These are phyloP conservation scores for Gossypium raimondii DNA, from an alignment of 345 rosid genomes.

Conservation along the genomic window DNA sequence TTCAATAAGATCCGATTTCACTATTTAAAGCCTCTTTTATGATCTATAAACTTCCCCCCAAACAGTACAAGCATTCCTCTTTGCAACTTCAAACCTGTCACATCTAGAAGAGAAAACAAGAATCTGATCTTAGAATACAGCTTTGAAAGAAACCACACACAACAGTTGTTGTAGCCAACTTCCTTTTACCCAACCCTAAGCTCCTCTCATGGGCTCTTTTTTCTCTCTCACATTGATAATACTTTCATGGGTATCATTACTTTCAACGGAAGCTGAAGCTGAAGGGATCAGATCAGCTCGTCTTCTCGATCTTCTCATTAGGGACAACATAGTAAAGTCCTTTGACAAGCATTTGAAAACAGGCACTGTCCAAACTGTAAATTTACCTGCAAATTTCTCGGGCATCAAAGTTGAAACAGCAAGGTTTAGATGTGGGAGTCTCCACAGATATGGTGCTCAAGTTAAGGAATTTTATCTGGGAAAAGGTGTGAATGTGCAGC, in stretches of 20 bases:
- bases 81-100: conserved; percentile 22
- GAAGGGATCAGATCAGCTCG: conserved; percentile 52
- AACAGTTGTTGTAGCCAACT: neutral
- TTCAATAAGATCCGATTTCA: neutral
- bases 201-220: conserved; percentile 36
- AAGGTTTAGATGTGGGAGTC: conserved; percentile 85
- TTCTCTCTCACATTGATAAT: conserved; percentile 23
- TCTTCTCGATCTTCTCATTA: conserved; percentile 64
- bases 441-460: conserved; percentile 74
- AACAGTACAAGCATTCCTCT: conserved; percentile 27
- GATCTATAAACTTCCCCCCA: conserved; percentile 11
- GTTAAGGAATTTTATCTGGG: conserved; percentile 67
- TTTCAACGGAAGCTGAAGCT: conserved; percentile 22
- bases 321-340: conserved; percentile 68
- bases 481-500: conserved; percentile 53
- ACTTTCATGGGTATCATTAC: conserved; percentile 22
- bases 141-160: neutral
- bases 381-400: conserved; percentile 70
- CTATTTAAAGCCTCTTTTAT: conserved; percentile 26
- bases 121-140: conserved; percentile 6
- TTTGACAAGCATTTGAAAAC: conserved; percentile 46
- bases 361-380: conserved; percentile 46
- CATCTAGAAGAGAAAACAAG: conserved; percentile 10
- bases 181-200: neutral
- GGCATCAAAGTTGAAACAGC: conserved; percentile 59